phyloP scores from a whole-genome alignment of 768 basidiomycete genomes.

The Mycena capillaripes region DNA sequence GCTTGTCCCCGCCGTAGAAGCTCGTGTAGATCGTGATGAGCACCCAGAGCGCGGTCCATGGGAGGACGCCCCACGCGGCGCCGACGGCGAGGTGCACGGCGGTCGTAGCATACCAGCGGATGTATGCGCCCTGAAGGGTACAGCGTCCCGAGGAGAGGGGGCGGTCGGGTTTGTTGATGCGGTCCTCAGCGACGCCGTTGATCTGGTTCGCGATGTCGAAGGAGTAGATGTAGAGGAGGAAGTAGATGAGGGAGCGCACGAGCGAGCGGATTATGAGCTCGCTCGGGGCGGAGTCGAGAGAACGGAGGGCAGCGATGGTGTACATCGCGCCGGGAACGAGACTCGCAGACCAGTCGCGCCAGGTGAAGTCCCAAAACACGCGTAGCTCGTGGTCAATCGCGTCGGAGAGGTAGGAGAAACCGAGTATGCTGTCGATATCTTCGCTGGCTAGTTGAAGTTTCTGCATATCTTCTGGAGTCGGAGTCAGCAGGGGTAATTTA shows the following conservation, averaged over 20 bases:
- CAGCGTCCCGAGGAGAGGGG: constrained; percentile 27
- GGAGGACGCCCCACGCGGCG: constrained; percentile 33
- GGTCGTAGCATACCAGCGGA: constrained; percentile 28
- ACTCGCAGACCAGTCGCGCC: constrained; percentile 33
- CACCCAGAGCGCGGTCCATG: constrained; percentile 31
- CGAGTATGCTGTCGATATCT: constrained; percentile 1
- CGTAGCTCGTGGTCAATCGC: constrained; percentile 24
- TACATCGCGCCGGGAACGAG: constrained; percentile 30
- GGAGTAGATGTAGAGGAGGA: constrained; percentile 32
- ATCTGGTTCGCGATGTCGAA: constrained; percentile 38
- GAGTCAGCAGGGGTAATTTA: too few relatives aligned
- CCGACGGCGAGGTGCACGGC: constrained; percentile 19
- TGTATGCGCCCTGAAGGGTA: constrained; percentile 24
- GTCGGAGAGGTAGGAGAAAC: constrained; percentile 18
- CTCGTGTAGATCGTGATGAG: constrained; percentile 21
- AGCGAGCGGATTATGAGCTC: background rate
- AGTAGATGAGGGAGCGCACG: constrained; percentile 29
- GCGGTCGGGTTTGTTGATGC: constrained; percentile 35
- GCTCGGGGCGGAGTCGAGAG: constrained; percentile 11
- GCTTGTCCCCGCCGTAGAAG: constrained; percentile 31
- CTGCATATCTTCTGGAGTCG: background rate
- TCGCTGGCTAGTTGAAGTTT: background rate
- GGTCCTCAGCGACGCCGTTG: constrained; percentile 33
- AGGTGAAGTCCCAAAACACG: constrained; percentile 34
- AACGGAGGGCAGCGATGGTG: constrained; percentile 31